Evolutionary conservation across 2,329 filamentous ascomycete species (phyloP).

Genomic region (Hypoxylon sp.): DNA sequence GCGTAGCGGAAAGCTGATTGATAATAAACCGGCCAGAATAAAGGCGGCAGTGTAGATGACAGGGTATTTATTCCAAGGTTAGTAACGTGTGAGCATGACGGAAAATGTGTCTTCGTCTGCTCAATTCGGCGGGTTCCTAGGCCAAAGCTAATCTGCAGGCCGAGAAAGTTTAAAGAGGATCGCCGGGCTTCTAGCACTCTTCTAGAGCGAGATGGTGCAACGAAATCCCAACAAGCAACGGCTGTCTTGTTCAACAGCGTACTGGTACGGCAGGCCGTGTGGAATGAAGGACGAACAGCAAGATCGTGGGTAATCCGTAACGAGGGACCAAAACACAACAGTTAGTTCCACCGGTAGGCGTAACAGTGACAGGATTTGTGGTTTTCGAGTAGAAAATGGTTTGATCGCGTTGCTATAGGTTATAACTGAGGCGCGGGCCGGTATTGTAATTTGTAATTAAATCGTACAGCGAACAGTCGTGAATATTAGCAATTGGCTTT

Average conservation of each 20-base stretch:
- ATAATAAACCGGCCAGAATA: not conserved
- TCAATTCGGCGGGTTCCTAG: slow-evolving; percentile 23
- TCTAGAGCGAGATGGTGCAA: slow-evolving; percentile 39
- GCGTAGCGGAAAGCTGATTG: slow-evolving; percentile 10
- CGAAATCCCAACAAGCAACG: slow-evolving; percentile 34
- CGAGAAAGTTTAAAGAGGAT: slow-evolving; percentile 11
- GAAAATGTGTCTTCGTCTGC: slow-evolving; percentile 28
- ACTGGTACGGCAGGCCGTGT: slow-evolving; percentile 37
- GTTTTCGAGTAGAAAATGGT: slow-evolving; percentile 11
- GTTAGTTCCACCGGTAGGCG: slow-evolving; percentile 33
- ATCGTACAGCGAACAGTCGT: slow-evolving; percentile 22
- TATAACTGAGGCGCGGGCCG: slow-evolving; percentile 18
- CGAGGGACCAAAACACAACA: slow-evolving; percentile 37
- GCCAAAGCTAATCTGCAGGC: slow-evolving; percentile 26
- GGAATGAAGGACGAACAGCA: slow-evolving; percentile 40
- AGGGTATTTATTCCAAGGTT: slow-evolving; percentile 22
- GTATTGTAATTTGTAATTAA: slow-evolving; percentile 13
- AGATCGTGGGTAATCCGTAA: slow-evolving; percentile 32
- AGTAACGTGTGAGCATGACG: slow-evolving; percentile 18
- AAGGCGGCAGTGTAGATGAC: slow-evolving; percentile 4
- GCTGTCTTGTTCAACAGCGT: slow-evolving; percentile 34
- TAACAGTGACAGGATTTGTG: slow-evolving; percentile 25
- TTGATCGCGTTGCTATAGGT: slow-evolving; percentile 14
- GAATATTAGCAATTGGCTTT: slow-evolving; percentile 27
- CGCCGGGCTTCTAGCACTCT: slow-evolving; percentile 27